Evolutionary conservation across 176 grass and related monocot species (phyloP).

Genomic region (Lolium multiflorum): DNA sequence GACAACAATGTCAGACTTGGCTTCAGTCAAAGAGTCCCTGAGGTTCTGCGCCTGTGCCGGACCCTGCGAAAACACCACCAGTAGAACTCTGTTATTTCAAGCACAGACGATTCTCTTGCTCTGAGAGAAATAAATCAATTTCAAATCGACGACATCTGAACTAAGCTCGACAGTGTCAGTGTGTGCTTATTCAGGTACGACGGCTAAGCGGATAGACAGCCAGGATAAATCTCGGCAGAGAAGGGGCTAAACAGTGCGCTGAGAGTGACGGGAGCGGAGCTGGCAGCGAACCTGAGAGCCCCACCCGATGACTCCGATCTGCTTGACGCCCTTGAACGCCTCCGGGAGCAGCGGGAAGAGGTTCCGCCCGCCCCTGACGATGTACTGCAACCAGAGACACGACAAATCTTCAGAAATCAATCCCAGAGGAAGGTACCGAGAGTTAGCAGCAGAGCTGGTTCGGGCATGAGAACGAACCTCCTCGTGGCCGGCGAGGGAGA

Average conservation of each 20-base stretch:
- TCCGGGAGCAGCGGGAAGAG: constrained; percentile 81
- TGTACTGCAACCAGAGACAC: constrained; percentile 51
- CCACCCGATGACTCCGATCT: constrained; percentile 92
- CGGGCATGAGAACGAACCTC: constrained; percentile 50
- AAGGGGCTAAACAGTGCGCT: no score
- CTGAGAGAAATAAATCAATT: no score
- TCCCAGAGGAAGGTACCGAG: no score
- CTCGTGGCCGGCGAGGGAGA: constrained; percentile 86
- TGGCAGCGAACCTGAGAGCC: constrained; percentile 70
- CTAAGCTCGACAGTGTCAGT: no score
- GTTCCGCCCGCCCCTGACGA: constrained; percentile 88
- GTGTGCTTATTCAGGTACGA: no score
- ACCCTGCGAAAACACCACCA: constrained; percentile 53
- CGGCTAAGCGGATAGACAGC: no score
- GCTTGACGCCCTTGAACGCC: constrained; percentile 90
- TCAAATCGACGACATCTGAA: no score
- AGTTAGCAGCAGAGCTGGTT: no score
- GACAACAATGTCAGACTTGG: constrained; percentile 87
- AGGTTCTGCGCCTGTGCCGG: constrained; percentile 94
- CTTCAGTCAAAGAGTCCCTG: constrained; percentile 78
- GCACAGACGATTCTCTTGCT: no score
- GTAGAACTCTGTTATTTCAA: not conserved
- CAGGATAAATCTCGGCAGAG: not conserved
- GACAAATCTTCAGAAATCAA: constrained; percentile 9
- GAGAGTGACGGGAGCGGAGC: not conserved